Conservation (phyloP, 805 yeast species). For the Myxozyma geophila region DNA sequence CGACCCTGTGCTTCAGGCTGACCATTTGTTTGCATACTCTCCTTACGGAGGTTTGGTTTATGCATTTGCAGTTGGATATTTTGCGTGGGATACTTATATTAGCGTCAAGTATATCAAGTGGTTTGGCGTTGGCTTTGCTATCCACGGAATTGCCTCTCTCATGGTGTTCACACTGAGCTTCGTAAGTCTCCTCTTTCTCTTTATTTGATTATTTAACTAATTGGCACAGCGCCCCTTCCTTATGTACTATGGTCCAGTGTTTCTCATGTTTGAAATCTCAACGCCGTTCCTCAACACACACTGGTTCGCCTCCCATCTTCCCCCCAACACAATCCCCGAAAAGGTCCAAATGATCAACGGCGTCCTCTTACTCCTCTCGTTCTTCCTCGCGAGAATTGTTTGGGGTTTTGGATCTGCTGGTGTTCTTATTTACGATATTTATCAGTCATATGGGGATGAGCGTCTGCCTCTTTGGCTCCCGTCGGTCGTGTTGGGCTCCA, state of each 20-base stretch:
- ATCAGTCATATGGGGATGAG: not conserved
- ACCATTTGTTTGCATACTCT: conserved; percentile 68
- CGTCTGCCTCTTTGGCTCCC: conserved; percentile 52
- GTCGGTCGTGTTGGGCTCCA: conserved; percentile 56
- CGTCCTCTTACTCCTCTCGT: conserved; percentile 63
- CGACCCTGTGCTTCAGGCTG: conserved; percentile 54
- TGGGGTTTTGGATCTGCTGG: conserved; percentile 85
- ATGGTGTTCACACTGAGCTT: conserved; percentile 69
- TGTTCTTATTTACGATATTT: conserved; percentile 51
- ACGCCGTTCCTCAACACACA: conserved; percentile 94
- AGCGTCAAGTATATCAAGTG: conserved; percentile 65
- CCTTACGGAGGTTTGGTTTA: conserved; percentile 78
- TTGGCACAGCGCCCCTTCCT: conserved; percentile 62
- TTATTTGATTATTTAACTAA: not conserved
- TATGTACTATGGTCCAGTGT: conserved; percentile 80
- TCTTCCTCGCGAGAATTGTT: conserved; percentile 75
- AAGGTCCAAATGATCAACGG: conserved; percentile 64
- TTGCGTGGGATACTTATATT: conserved; percentile 80
- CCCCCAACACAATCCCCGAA: conserved; percentile 65
- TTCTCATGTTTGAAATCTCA: conserved; percentile 82
- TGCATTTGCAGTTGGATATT: conserved; percentile 80
- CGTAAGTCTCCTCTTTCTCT: conserved; percentile 18
- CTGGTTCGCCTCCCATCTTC: conserved; percentile 85
- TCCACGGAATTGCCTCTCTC: conserved; percentile 84
- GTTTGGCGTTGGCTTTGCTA: conserved; percentile 80